Evolutionary conservation across 768 basidiomycete genomes (phyloP), one percentile per base, ranked within the genome.

Genomic region (Suillus occidentalis): DNA sequence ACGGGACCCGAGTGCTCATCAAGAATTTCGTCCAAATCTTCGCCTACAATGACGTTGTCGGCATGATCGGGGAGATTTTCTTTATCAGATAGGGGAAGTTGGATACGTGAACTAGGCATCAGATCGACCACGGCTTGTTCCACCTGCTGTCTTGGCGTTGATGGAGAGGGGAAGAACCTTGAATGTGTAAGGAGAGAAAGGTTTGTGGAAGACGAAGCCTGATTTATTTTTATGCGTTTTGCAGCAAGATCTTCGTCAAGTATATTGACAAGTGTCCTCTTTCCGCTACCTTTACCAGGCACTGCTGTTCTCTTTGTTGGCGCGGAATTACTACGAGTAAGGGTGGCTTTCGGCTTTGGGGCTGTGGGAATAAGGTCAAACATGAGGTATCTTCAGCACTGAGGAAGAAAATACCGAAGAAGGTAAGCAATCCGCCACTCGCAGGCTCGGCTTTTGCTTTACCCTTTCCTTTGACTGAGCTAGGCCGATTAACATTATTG

Each of bases 221-320:
- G 80, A 62, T 72, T 73, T 37, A 63, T 71, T 66, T 77, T 81
- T 72, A 84, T 86, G 72, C 83, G 80, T 72, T 85, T 88, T 42
- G 74, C 75, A 37, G 76, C 80, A 12, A 86, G 67, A 66, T 91
- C 91, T 20, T 84, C 81, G 60, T 91, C 90, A 83, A 90, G 84
- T 57, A 89, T 84, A 63, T 88, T 89, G 28, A 83, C 81, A 40
- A 94, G 79, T 2, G 89, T 90, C 62, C 92, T 82, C 74, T 93
- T 93, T 18, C 92, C 92, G 69, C 90, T 93, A 8, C 84, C 82
- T 64, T 84, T 85, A 22, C 90, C 90, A 10, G 74, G 75, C 45
- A 71, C 64, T 36, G 70, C 66, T 10, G 65, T 40, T 31, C 66
- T 18, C 63, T 68, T 74, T 56, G 69, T 72, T 66, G 76, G 73